Conservation (phyloP, 441 rosid genomes). For the Capsella rubella region DNA sequence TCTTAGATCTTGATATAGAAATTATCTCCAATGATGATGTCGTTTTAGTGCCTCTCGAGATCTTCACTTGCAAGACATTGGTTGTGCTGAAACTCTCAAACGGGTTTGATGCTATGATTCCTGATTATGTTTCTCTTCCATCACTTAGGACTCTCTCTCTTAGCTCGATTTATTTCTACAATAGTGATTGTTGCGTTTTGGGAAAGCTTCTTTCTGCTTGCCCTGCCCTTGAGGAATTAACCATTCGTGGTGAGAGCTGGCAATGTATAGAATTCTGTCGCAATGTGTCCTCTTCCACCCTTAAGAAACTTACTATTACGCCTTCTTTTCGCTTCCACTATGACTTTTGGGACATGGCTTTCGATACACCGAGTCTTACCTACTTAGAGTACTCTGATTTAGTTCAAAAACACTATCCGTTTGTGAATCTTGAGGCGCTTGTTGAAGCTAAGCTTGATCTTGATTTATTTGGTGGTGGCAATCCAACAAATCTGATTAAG, state of each 20-base stretch:
- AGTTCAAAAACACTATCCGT: neutral
- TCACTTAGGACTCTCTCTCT: constrained; percentile 23
- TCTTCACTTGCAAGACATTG: constrained; percentile 29
- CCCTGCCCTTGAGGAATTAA: constrained; percentile 30
- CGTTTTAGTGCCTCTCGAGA: constrained; percentile 19
- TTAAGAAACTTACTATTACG: constrained; percentile 10
- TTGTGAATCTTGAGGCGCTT: constrained; percentile 24
- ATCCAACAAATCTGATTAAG: constrained; percentile 24
- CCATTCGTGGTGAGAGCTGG: constrained; percentile 1
- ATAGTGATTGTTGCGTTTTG: neutral
- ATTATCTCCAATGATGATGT: neutral
- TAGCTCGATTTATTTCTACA: neutral
- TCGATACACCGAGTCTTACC: constrained; percentile 17
- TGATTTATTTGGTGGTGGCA: neutral
- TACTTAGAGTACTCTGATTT: constrained; percentile 14
- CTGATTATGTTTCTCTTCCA: constrained; percentile 30
- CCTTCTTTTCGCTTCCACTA: neutral
- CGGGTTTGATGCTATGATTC: neutral
- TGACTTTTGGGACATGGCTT: constrained; percentile 2
- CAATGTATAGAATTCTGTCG: neutral
- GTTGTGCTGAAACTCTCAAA: constrained; percentile 14
- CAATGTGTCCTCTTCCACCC: constrained; percentile 13
- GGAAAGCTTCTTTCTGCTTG: constrained; percentile 30
- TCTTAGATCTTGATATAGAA: constrained; percentile 12
- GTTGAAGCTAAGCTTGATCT: constrained; percentile 22